Evolutionary conservation across 768 basidiomycete genomes (phyloP), one percentile per base, ranked within the genome.

Genomic region (Rhodosporidiobolus odoratus): DNA sequence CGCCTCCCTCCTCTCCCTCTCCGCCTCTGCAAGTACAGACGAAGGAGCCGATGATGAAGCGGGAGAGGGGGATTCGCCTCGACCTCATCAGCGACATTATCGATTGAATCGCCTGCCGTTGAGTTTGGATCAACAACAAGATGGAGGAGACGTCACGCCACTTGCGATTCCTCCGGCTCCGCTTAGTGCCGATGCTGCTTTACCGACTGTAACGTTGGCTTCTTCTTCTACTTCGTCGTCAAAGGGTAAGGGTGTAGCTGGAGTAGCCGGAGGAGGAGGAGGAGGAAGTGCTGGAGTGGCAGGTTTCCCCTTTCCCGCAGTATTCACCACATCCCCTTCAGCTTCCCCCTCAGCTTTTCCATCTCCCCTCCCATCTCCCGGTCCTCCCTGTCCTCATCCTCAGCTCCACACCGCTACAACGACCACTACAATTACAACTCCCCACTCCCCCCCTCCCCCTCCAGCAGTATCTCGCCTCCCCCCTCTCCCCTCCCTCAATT

Each of bases 401-500:
- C 45, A 25, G 45, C 45, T 47, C 45, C 45, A 47, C n/a, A n/a
- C n/a, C n/a, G 45, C 45, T 25, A 47, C 45, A 32, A 56, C 54
- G 27, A 56, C 54, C n/a, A 19, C 37, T 17, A 57, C 54, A 57
- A 57, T n/a, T 27, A 57, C 54, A 35, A n/a, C 54, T 27, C 12
- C 23, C 41, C 23, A 45, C 59, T 41, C 40, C 41, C 25, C 30
- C 40, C 37, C 62, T 21, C 50, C 30, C 4, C 50, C 48, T 21
- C 47, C 52, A n/a, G 50, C 62, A 38, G 37, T 56, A 59, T 57
- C 67, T 9, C 41, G 48, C 15, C 70, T 75, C 10, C 81, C 81
- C 19, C 63, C 66, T 2, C 78, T 91, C 12, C 83, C 81, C 45
- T 86, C 89, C 3, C 82, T 96, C n/a, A 87, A 94, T 77, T 88